Conservation (phyloP, 805 yeast species). For the Candida suzukii region DNA sequence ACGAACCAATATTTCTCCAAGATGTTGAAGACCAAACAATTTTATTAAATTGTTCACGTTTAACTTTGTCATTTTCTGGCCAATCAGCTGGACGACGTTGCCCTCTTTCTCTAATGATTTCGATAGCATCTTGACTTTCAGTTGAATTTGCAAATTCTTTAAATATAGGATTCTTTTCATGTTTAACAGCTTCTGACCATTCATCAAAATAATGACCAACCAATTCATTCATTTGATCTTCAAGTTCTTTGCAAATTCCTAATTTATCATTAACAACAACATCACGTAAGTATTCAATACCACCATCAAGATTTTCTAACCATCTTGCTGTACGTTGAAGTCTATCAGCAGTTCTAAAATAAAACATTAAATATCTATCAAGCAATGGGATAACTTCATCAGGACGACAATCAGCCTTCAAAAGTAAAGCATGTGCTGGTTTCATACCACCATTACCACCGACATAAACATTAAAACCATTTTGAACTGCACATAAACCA, state of each 20-base stretch:
- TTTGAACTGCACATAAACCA: constrained; percentile 30
- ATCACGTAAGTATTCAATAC: constrained; percentile 27
- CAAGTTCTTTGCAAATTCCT: constrained; percentile 27
- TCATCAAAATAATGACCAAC: constrained; percentile 30
- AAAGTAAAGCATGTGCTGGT: constrained; percentile 30
- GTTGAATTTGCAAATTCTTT: constrained; percentile 27
- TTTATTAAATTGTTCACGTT: constrained; percentile 20
- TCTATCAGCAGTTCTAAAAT: constrained; percentile 30
- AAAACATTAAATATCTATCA: constrained; percentile 31
- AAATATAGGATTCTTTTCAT: constrained; percentile 19
- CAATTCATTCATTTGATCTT: constrained; percentile 25
- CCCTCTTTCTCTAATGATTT: constrained; percentile 28
- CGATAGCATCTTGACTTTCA: constrained; percentile 22
- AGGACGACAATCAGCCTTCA: constrained; percentile 27
- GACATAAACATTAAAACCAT: constrained; percentile 29
- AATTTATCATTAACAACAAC: constrained; percentile 28
- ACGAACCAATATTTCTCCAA: constrained; percentile 22
- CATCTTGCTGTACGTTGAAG: constrained; percentile 32
- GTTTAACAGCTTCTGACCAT: constrained; percentile 24
- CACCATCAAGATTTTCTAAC: constrained; percentile 30
- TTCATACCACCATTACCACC: constrained; percentile 36
- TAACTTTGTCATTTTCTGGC: constrained; percentile 19
- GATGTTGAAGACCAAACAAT: constrained; percentile 25
- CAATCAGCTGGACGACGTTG: constrained; percentile 31
- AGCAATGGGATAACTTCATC: constrained; percentile 29